Base-by-base conservation (phyloP, 2,329 filamentous ascomycete species). In the Cadophora sp. region DNA sequence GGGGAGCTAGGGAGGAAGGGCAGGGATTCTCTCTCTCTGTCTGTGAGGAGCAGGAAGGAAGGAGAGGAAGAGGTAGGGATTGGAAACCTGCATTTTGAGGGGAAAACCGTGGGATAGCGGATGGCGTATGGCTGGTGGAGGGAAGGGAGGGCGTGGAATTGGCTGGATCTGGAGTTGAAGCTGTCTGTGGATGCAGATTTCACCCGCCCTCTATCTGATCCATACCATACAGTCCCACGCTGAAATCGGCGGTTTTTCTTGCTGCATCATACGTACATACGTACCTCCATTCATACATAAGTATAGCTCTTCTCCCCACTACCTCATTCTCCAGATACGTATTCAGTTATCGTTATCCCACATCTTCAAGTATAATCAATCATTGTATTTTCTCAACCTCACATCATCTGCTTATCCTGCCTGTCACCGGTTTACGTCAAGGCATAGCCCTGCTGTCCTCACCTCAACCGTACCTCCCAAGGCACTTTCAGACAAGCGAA, bases 401-500 rank as follows among this genome's bases (percentile, higher is more conserved):
- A 48, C 45, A 48, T 39, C 36, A 39, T 13, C 7, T n/a, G 24
- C n/a, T n/a, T n/a, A n/a, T 48, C 45, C 45, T 22, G 9, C 20
- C 45, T 48, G n/a, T 48, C 8, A 13, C 45, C 7, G n/a, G 43
- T 45, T 39, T 39, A 39, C 36, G 8, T 39, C 36, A 39, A 39
- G 36, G 36, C 36, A 8, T 18, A 39, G 2, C 27, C 27, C 36
- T 6, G 11, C 36, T 39, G 36, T 45, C n/a, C 43, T n/a, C 16
- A n/a, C n/a, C n/a, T 16, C 41, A 4, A 16, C 41, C 41, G 16
- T 7, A 14, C 41, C 6, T 33, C 41, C 30, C 36, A 58, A 58
- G 53, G 24, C 53, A 58, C 53, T 58, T 58, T n/a, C 30, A 58
- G 36, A 58, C 33, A n/a, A 58, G 36, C 53, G 41, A 58, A 36